Evolutionary conservation across 352 stramenopile genomes (phyloP), one percentile per base, ranked within the genome.

Genomic region (Globisporangium paddicum): DNA sequence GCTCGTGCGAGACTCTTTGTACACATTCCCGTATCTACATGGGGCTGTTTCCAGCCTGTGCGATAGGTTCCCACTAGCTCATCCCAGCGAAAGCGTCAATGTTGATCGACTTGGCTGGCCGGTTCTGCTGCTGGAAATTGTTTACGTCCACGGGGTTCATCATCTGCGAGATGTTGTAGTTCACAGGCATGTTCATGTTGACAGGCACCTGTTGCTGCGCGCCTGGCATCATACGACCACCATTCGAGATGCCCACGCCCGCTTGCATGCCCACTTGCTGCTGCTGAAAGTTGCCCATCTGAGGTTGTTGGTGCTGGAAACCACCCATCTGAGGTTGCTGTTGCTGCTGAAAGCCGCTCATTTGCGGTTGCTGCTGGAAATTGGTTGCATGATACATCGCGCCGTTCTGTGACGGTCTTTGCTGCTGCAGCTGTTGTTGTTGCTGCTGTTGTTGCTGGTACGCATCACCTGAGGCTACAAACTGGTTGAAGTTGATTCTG

Each of bases 151-250:
- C 79, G 11, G 84, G 84, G 60, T 91, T 89, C 82, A 93, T 89
- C 42, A 91, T 63, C 60, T 89, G 77, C 11, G 84, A 91, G 53
- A 93, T 93, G 66, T 84, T 91, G 67, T 85, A 89, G 68, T 91
- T 93, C 28, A 82, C 79, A 34, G 40, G n/a, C 25, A 42, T 34
- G 53, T 23, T 51, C 53, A 41, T 54, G 47, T 54, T 54, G 47
- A 23, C 28, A 13, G 54, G 21, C 23, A 44, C n/a, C 8, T 52
- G 45, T 18, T 52, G 52, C 38, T 19, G 23, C 16, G 52, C 37
- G 52, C 48, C 38, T n/a, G 37, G 52, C 51, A 57, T 57, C 34
- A 46, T 44, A 6, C 30, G 52, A 25, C 21, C 40, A 3, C 30
- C 41, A 16, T 35, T 40, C 18, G 10, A 18, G 46, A 55, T 41